These are phyloP conservation scores for Globisporangium barbulae DNA, from an alignment of 352 stramenopile genomes.

Conservation along the genomic window DNA sequence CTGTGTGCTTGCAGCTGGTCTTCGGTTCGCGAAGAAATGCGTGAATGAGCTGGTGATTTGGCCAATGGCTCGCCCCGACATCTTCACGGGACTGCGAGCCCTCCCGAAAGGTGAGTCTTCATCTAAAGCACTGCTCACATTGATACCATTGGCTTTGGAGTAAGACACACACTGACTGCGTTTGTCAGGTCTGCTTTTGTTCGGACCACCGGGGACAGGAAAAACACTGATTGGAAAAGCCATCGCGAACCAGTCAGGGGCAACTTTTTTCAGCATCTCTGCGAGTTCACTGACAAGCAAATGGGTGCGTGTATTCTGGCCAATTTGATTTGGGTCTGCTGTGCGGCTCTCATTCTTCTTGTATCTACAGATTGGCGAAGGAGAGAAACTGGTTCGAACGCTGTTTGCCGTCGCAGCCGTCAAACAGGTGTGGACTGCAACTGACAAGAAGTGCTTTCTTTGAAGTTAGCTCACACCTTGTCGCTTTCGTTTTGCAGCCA, in stretches of 20 bases:
- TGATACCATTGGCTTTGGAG: neutral
- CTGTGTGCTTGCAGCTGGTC: conserved; percentile 68
- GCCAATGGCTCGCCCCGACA: conserved; percentile 96
- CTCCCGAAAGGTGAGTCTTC: conserved; percentile 78
- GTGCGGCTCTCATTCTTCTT: neutral
- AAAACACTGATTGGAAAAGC: conserved; percentile 99
- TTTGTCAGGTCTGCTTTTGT: conserved; percentile 88
- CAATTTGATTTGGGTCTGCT: neutral
- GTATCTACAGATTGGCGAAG: conserved; percentile 92
- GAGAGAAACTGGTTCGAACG: conserved; percentile 97
- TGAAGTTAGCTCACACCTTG: neutral
- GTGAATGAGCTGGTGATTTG: conserved; percentile 98
- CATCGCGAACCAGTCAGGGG: conserved; percentile 96
- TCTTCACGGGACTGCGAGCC: conserved; percentile 95
- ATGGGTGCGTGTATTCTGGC: conserved; percentile 74
- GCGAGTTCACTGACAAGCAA: conserved; percentile 98
- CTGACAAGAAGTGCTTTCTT: neutral
- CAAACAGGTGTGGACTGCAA: conserved; percentile 55
- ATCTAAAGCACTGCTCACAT: neutral
- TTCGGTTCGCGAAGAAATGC: conserved; percentile 97
- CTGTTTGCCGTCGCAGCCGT: conserved; percentile 95
- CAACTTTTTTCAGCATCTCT: conserved; percentile 99
- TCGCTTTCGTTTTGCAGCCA: conserved; percentile 50
- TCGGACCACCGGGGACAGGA: conserved; percentile 93
- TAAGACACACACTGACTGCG: neutral